Base-by-base conservation (phyloP, 1,139 yeast species). In the Sugiyamaella novakii region DNA sequence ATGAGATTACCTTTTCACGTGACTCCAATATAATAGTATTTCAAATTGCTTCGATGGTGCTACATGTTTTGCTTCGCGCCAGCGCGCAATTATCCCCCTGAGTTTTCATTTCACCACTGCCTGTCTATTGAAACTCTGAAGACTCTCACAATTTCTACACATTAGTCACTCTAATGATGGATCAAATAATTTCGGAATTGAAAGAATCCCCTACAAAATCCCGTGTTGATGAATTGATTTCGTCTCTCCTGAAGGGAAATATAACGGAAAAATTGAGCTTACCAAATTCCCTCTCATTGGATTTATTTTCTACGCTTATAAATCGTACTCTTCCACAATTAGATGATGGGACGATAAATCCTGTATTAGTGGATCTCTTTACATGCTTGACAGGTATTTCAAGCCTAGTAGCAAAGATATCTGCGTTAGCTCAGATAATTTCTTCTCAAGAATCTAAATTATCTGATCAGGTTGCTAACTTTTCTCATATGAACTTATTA, bases 301-400 rank as follows among this genome's bases (percentile, higher is more conserved):
- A 39, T 19, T 25, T 57, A 2, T 57, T 50, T 38, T 47, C 56
- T 7, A 46, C 48, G 10, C 48, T 57, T 17, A 50, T 57, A 10
- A 54, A 52, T 42, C 41, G 50, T 14, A 56, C 59, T 5, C 43
- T 57, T 12, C 60, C 60, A 3, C 37, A 50, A 18, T 17, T 49
- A 17, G 44, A 47, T 18, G 46, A 41, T 17, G 37, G 41, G 8
- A 18, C 44, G 34, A 39, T 45, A 6, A 30, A 31, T 21, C 27
- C 38, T 6, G 17, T 21, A 12, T 27, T 53, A 18, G 24, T 33
- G 28, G 51, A 53, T 28, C 27, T 51, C 19, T 54, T 55, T 27
- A 41, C 43, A 8, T 31, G 55, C 12, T 39, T 57, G 14, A 48
- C 59, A 5, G 58, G 59, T 2, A 35, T 57, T n/a, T 47, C 54